A percentile compares a stretch with the other conserved stretches of the same genome.
Evolutionary conservation across 192 early-diverging fungal species (phyloP).

Genomic region (Pilobolus umbonatus): DNA sequence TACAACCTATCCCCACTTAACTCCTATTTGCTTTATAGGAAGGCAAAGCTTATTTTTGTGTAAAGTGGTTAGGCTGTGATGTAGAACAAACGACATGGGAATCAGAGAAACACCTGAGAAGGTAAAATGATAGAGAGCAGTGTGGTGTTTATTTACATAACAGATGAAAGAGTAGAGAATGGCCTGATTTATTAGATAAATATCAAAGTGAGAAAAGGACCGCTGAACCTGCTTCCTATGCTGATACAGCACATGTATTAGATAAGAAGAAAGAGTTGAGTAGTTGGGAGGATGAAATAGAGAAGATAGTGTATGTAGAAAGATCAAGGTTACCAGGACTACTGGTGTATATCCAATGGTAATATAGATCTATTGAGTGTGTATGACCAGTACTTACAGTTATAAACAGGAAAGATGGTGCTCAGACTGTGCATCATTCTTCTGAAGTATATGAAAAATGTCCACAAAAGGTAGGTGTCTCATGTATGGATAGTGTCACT

Average conservation of each 20-base stretch:
- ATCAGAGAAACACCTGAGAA: neutral
- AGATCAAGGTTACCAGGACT: neutral
- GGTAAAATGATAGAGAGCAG: neutral
- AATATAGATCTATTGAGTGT: neutral
- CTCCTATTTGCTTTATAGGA: neutral
- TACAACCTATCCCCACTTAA: too few species aligned
- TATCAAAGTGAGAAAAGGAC: neutral
- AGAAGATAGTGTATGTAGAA: neutral
- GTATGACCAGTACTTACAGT: neutral
- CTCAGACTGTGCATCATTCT: slow-evolving; percentile 4
- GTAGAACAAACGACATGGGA: neutral
- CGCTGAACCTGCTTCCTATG: neutral
- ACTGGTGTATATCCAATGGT: neutral
- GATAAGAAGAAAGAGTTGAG: neutral
- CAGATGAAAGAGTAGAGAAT: neutral
- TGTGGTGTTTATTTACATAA: neutral
- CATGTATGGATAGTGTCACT: neutral
- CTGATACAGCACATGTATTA: neutral
- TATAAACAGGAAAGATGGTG: slow-evolving; percentile 1
- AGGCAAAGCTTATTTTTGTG: neutral
- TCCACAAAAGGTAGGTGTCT: slow-evolving; percentile 12
- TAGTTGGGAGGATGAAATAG: neutral
- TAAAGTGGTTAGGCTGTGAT: slow-evolving; percentile 8
- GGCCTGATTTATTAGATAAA: neutral
- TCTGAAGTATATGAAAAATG: slow-evolving; percentile 2